phyloP scores from a whole-genome alignment of 768 basidiomycete species.

The Tylopilus plumbeoviolaceoides region DNA sequence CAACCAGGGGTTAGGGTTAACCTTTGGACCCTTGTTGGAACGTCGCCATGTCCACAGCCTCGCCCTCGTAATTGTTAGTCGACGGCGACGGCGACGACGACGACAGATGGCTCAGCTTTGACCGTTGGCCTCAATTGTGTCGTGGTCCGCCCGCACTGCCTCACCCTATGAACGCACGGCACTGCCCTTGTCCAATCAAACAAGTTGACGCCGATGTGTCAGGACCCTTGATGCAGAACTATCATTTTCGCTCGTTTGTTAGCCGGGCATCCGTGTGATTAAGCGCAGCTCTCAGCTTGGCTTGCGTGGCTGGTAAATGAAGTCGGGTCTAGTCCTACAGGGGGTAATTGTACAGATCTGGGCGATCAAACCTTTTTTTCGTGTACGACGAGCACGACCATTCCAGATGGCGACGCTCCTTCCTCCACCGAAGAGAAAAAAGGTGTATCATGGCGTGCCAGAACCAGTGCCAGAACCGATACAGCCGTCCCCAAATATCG shows the following conservation, averaged over 20 bases:
- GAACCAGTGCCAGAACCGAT: conserved; percentile 53
- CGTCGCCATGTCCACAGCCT: conserved; percentile 11
- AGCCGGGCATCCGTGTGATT: too few species aligned
- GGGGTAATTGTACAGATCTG: conserved; percentile 17
- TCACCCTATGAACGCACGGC: neutral
- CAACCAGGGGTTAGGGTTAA: conserved; percentile 29
- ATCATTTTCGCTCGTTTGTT: conserved; percentile 8
- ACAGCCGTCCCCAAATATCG: conserved; percentile 57
- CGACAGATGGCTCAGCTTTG: neutral
- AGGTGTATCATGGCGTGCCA: conserved; percentile 72
- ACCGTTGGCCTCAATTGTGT: neutral
- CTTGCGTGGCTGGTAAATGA: too few species aligned
- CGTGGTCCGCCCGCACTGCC: conserved; percentile 4
- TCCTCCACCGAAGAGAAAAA: conserved; percentile 86
- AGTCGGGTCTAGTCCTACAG: conserved; percentile 2
- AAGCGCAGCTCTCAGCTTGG: too few species aligned
- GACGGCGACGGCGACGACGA: neutral
- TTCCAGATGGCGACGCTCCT: conserved; percentile 72
- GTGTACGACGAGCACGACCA: too few species aligned
- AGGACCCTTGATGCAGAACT: conserved; percentile 11
- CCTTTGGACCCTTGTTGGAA: neutral
- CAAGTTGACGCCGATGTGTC: neutral
- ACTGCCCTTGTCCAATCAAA: conserved; percentile 1
- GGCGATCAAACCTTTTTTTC: neutral
- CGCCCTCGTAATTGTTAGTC: neutral